phyloP scores from a whole-genome alignment of 2,329 filamentous ascomycete genomes.

The Fusarium sp. region DNA sequence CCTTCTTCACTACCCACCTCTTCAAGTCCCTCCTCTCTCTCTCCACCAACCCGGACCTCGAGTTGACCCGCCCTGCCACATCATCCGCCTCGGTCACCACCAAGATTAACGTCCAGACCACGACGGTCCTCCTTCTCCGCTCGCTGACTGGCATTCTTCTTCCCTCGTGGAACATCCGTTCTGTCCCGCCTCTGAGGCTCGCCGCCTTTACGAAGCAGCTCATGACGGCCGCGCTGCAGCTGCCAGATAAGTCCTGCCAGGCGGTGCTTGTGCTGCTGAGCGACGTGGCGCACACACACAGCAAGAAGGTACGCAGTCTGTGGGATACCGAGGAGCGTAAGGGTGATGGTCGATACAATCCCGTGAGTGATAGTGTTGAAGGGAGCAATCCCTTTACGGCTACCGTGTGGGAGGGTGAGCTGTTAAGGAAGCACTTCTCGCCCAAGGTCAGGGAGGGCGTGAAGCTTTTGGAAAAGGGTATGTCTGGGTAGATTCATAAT shows the following conservation, averaged over 20 bases:
- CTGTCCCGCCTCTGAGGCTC: constrained; percentile 84
- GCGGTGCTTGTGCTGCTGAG: constrained; percentile 83
- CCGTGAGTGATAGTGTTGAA: constrained; percentile 79
- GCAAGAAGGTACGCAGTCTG: constrained; percentile 82
- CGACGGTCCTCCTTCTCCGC: constrained; percentile 89
- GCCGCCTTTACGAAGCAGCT: constrained; percentile 95
- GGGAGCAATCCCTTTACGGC: constrained; percentile 90
- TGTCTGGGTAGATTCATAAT: constrained; percentile 52
- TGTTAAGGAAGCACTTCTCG: constrained; percentile 86
- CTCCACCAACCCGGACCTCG: constrained; percentile 85
- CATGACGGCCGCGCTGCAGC: constrained; percentile 81
- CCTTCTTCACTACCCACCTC: constrained; percentile 94
- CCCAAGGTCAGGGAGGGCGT: constrained; percentile 85
- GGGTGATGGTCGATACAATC: constrained; percentile 88
- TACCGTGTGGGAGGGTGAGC: constrained; percentile 93
- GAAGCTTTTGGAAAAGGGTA: constrained; percentile 74
- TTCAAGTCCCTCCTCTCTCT: constrained; percentile 87
- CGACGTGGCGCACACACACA: constrained; percentile 84
- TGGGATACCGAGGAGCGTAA: constrained; percentile 96
- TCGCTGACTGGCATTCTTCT: constrained; percentile 86
- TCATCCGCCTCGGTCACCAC: constrained; percentile 56
- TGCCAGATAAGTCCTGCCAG: constrained; percentile 89
- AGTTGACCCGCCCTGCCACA: constrained; percentile 70
- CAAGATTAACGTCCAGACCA: constrained; percentile 95
- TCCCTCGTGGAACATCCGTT: constrained; percentile 77